phyloP scores from a whole-genome alignment of 495 filamentous ascomycete genomes.

The Xylaria palmicola region DNA sequence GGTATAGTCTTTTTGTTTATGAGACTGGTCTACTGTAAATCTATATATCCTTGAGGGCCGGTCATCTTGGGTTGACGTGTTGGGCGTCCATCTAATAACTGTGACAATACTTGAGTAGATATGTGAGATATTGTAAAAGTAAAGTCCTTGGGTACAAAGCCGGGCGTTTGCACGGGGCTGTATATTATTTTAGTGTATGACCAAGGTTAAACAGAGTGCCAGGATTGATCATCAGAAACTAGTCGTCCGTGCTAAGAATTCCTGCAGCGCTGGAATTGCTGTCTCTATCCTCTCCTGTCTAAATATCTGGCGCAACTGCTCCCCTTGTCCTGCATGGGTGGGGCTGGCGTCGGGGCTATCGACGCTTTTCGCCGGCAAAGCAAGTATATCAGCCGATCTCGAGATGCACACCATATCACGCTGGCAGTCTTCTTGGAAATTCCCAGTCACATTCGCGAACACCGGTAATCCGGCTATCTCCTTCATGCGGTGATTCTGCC shows the following conservation, averaged over 20 bases:
- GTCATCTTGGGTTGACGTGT: too few species aligned
- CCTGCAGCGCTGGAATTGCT: slow-evolving; percentile 17
- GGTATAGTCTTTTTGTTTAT: too few species aligned
- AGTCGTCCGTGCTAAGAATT: background rate
- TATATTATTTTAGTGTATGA: too few species aligned
- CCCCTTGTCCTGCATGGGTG: background rate
- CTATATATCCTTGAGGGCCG: too few species aligned
- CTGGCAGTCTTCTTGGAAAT: slow-evolving; percentile 16
- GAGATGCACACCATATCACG: slow-evolving; percentile 22
- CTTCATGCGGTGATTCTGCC: background rate
- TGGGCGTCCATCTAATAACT: too few species aligned
- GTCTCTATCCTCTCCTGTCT: background rate
- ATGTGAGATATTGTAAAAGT: too few species aligned
- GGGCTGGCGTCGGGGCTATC: background rate
- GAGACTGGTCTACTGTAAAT: too few species aligned
- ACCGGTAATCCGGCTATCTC: background rate
- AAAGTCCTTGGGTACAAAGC: too few species aligned
- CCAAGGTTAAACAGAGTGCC: background rate
- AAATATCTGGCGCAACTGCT: slow-evolving; percentile 13
- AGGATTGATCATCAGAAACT: background rate
- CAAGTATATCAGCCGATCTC: slow-evolving; percentile 1
- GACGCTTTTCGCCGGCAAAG: background rate
- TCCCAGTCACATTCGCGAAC: background rate
- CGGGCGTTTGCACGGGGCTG: too few species aligned
- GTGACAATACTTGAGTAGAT: too few species aligned